Evolutionary conservation across 768 basidiomycete genomes (phyloP).

Genomic region (Psilocybe tampanensis): DNA sequence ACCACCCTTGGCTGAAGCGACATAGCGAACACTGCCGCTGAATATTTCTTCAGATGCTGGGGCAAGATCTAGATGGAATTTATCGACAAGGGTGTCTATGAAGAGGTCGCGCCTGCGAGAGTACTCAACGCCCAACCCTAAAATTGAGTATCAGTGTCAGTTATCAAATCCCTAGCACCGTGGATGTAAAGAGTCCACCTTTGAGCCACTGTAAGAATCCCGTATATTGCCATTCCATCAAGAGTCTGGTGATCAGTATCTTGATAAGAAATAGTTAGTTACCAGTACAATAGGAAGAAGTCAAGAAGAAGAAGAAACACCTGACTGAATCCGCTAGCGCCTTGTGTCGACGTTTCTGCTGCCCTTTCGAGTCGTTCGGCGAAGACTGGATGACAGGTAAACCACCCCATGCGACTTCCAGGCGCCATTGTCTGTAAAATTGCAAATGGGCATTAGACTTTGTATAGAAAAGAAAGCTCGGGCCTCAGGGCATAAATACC

Average conservation of each 20-base stretch:
- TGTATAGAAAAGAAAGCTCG: too few relatives aligned
- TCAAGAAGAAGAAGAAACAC: constrained; percentile 26
- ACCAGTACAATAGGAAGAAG: not conserved
- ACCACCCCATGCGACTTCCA: constrained; percentile 78
- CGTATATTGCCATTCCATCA: constrained; percentile 66
- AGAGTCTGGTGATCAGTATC: constrained; percentile 58
- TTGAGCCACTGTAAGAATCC: constrained; percentile 82
- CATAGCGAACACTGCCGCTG: constrained; percentile 44
- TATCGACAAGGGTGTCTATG: constrained; percentile 62
- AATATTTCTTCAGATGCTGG: constrained; percentile 29
- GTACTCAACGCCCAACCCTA: constrained; percentile 60
- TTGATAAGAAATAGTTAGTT: constrained; percentile 5
- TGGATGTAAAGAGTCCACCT: constrained; percentile 39
- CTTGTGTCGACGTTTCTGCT: constrained; percentile 68
- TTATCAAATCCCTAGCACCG: not conserved
- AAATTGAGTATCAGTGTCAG: not conserved
- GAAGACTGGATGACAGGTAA: constrained; percentile 75
- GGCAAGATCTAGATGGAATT: constrained; percentile 56
- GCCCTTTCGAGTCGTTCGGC: constrained; percentile 74
- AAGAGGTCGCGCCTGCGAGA: constrained; percentile 59
- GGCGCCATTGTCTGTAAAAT: constrained; percentile 68
- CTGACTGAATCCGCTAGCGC: constrained; percentile 74
- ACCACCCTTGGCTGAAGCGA: constrained; percentile 40
- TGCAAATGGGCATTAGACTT: too few relatives aligned
- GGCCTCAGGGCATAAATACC: too few relatives aligned